Evolutionary conservation across 164 flowering plant genomes (phyloP), one percentile per base, ranked within the genome.

Genomic region (Platanus orientalis): DNA sequence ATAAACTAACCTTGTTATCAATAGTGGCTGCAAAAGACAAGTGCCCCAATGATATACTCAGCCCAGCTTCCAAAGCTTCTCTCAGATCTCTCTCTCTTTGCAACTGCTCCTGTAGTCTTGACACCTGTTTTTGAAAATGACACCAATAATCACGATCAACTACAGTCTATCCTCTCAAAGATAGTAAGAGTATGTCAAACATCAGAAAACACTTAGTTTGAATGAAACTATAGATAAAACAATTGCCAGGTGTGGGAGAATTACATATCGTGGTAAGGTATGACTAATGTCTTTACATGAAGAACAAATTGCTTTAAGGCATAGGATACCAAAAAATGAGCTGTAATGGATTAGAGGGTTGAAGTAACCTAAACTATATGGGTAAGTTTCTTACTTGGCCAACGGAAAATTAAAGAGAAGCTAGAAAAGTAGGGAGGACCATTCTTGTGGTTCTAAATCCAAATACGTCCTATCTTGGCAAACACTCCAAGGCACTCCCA

Each of bases 61-160:
- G 79, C 64, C 80, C 88, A 71, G 86, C 89, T 82, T 92, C 96
- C 64, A 92, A 64, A 58, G 81, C 62, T 63, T 61, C 76, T 60
- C 89, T 81, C 66, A 83, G 65, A 62, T 87, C 87, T 67, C 75
- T 83, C 74, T 95, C 97, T 64, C 71, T 83, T 28, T 88, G 86
- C 75, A 92, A 72, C 74, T 85, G 82, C 64, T 83, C 87, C 63
- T 87, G 81, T 64, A 95, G 72, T 70, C 82, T 80, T 68, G 80
- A 76, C 61, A 95, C 96, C 99, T 92, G 75, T 50, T 36, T 30
- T 54, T 42, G n/a, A 65, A 25, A 58, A 44, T 61, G 21, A 51
- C 40, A 23, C 6, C 24, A 1, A 23, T 26, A 24, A 13, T 68
- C 60, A 58, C 27, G 63, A 50, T 5, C 26, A 61, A 23, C 30